Conservation (phyloP, 148 eudicot genomes). For the Spergularia bocconei region DNA sequence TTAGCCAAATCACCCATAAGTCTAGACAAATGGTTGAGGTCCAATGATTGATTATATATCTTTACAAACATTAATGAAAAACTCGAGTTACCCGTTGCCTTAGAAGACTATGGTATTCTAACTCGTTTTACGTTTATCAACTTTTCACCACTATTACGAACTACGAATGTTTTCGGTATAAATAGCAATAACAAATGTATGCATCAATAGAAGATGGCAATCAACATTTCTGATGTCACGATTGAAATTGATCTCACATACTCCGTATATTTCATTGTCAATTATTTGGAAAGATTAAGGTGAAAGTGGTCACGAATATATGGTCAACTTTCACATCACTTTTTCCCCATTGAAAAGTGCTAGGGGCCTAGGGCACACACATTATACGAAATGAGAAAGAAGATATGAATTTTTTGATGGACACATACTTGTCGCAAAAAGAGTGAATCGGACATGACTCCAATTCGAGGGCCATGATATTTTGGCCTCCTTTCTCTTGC, state of each 20-base stretch:
- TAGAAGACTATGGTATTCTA: too few species aligned
- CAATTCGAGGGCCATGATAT: slow-evolving; percentile 22
- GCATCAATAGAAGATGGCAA: not conserved
- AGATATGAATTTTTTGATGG: not conserved
- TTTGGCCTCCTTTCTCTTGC: slow-evolving; percentile 1
- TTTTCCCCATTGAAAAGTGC: slow-evolving; percentile 21
- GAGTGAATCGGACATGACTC: slow-evolving; percentile 41
- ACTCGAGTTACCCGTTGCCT: too few species aligned
- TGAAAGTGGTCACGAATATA: slow-evolving; percentile 26
- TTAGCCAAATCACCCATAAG: too few species aligned
- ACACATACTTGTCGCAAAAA: slow-evolving; percentile 45
- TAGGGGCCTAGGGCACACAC: slow-evolving; percentile 25
- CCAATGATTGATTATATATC: too few species aligned
- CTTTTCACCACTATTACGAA: too few species aligned
- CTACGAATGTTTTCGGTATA: too few species aligned
- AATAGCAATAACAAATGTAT: too few species aligned
- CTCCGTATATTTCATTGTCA: not conserved
- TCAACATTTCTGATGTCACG: not conserved
- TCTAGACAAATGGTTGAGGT: too few species aligned
- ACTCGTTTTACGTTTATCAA: too few species aligned
- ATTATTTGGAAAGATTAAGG: slow-evolving; percentile 4
- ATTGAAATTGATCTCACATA: not conserved
- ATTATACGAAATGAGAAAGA: not conserved
- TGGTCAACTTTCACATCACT: slow-evolving; percentile 44
- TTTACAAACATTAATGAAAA: too few species aligned